These are phyloP conservation scores for Chrysosporium queenslandicum DNA, from an alignment of 2,329 filamentous ascomycete species.

Conservation along the genomic window DNA sequence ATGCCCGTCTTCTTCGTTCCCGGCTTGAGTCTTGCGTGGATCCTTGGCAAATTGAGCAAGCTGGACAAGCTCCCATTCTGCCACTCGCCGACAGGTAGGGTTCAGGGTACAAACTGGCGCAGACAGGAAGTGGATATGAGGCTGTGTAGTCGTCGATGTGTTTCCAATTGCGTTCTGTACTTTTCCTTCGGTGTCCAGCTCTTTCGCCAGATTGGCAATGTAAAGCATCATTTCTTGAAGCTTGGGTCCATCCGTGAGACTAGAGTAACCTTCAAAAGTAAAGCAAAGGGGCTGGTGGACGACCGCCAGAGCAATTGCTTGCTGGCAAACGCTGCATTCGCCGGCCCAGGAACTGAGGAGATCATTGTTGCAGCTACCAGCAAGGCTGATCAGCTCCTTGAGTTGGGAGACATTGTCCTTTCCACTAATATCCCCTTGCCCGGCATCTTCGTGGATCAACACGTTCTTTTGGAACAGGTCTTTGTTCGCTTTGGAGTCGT, in stretches of 20 bases:
- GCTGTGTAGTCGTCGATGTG: not conserved
- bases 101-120: conserved; percentile 15
- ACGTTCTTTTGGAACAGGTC: conserved; percentile 11
- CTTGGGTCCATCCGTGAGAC: conserved; percentile 12
- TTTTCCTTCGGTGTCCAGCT: conserved; percentile 13
- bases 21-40: not conserved
- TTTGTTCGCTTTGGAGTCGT: conserved; percentile 6
- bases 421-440: not conserved
- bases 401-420: conserved; percentile 5
- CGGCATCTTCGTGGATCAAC: not conserved
- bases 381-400: conserved; percentile 12
- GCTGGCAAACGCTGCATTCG: conserved; percentile 14
- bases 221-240: conserved; percentile 15
- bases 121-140: conserved; percentile 15
- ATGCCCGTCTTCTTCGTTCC: not conserved
- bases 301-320: conserved; percentile 1
- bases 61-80: conserved; percentile 2
- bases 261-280: conserved; percentile 14
- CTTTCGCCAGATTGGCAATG: conserved; percentile 12
- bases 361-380: conserved; percentile 9
- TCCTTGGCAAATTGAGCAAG: not conserved
- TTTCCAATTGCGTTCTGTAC: conserved; percentile 15
- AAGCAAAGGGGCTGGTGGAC: conserved; percentile 16
- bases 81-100: conserved; percentile 9
- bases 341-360: conserved; percentile 13